Percentiles rank a stretch among this genome's conserved stretches.
Conservation (phyloP, 208 protist species). For the Phytomonas sp. region DNA sequence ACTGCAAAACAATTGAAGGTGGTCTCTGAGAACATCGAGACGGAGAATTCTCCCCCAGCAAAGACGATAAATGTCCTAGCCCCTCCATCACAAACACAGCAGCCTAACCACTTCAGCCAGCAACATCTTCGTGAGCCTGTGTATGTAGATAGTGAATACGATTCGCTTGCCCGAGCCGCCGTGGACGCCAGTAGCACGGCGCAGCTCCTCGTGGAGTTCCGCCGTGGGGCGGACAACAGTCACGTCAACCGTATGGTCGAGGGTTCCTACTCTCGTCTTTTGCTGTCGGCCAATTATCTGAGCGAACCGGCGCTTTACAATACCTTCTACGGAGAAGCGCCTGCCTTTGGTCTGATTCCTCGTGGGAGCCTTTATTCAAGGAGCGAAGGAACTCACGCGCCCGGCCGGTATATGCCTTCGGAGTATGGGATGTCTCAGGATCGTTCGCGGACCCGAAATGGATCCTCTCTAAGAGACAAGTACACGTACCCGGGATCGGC, state of each 20-base stretch:
- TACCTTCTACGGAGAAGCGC: slow-evolving; percentile 33
- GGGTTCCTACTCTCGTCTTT: slow-evolving; percentile 62
- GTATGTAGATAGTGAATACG: neutral
- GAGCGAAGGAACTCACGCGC: slow-evolving; percentile 7
- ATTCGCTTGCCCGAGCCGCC: neutral
- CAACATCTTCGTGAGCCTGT: neutral
- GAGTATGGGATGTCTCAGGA: neutral
- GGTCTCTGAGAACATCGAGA: neutral
- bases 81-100: neutral
- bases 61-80: neutral
- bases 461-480: neutral
- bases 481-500: neutral
- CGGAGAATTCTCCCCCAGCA: neutral
- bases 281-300: slow-evolving; percentile 40
- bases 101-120: neutral
- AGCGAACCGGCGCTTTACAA: slow-evolving; percentile 16
- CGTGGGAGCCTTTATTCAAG: slow-evolving; percentile 8
- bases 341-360: slow-evolving; percentile 30
- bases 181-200: neutral
- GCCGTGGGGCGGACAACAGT: slow-evolving; percentile 57
- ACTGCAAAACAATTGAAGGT: neutral
- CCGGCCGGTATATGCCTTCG: neutral
- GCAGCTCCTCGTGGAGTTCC: slow-evolving; percentile 14
- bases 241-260: slow-evolving; percentile 66
- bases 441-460: neutral